phyloP scores from a whole-genome alignment of 495 filamentous ascomycete species.

The Astrocystis sublimbata region DNA sequence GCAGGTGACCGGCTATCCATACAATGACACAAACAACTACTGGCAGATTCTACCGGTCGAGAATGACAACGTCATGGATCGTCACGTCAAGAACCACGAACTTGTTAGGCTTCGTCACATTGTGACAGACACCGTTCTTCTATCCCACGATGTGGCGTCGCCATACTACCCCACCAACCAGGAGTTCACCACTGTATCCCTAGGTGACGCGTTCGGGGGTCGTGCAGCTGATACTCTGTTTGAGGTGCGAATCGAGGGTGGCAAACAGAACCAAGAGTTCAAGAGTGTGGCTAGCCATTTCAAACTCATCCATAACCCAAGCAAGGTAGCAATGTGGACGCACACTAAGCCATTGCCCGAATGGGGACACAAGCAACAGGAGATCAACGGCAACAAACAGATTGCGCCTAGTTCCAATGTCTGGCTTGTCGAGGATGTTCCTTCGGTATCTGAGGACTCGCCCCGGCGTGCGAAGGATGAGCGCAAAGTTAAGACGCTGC shows the following conservation, averaged over 20 bases:
- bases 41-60: slow-evolving; percentile 85
- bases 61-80: slow-evolving; percentile 55
- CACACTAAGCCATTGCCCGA: slow-evolving; percentile 91
- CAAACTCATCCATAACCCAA: slow-evolving; percentile 90
- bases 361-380: slow-evolving; percentile 94
- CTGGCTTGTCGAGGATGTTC: slow-evolving; percentile 91
- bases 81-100: slow-evolving; percentile 79
- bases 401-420: slow-evolving; percentile 84
- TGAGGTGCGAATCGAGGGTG: slow-evolving; percentile 86
- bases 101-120: slow-evolving; percentile 85
- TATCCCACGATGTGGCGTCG: slow-evolving; percentile 98
- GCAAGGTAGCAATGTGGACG: slow-evolving; percentile 98
- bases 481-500: slow-evolving; percentile 73
- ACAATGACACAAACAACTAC: slow-evolving; percentile 98
- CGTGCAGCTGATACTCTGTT: slow-evolving; percentile 90
- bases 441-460: slow-evolving; percentile 68
- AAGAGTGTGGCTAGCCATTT: slow-evolving; percentile 87
- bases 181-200: slow-evolving; percentile 85
- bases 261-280: slow-evolving; percentile 80
- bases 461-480: slow-evolving; percentile 70
- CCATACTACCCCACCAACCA: slow-evolving; percentile 97
- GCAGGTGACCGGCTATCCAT: slow-evolving; percentile 97
- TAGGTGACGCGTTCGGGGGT: slow-evolving; percentile 71
- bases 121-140: slow-evolving; percentile 79
- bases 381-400: slow-evolving; percentile 99